These are phyloP conservation scores for Ustilago esculenta DNA, from an alignment of 1,284 basidiomycete species.

Conservation along the genomic window DNA sequence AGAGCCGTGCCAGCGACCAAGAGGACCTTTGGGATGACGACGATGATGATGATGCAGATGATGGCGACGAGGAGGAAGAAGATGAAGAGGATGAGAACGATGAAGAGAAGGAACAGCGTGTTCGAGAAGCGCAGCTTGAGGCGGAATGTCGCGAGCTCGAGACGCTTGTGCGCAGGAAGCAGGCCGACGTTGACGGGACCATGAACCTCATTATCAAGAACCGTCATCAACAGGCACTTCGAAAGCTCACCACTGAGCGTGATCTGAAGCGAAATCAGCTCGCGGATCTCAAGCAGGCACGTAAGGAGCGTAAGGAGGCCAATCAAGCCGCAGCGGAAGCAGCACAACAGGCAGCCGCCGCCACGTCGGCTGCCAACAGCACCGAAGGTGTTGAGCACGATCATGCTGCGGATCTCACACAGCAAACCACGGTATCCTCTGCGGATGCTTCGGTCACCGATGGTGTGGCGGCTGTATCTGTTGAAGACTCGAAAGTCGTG, in stretches of 20 bases:
- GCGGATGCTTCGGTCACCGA: not conserved
- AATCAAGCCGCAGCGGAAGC: conserved; percentile 54
- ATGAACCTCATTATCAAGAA: conserved; percentile 65
- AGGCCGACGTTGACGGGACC: conserved; percentile 61
- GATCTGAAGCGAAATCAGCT: conserved; percentile 64
- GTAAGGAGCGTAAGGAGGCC: conserved; percentile 57
- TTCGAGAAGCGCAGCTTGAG: conserved; percentile 64
- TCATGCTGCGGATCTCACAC: conserved; percentile 6
- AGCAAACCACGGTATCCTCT: conserved; percentile 24
- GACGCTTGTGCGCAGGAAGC: conserved; percentile 59
- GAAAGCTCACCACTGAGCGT: conserved; percentile 59
- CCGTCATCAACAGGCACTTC: conserved; percentile 62
- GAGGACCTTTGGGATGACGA: conserved; percentile 63
- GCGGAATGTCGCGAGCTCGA: conserved; percentile 66
- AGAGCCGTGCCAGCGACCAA: conserved; percentile 54
- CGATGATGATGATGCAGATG: conserved; percentile 71
- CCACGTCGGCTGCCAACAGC: conserved; percentile 18
- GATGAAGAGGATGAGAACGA: conserved; percentile 70
- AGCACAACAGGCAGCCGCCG: conserved; percentile 27
- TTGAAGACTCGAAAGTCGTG: not conserved
- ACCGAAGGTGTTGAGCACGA: conserved; percentile 39
- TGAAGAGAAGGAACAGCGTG: conserved; percentile 60
- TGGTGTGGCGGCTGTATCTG: not conserved
- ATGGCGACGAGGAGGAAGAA: conserved; percentile 82
- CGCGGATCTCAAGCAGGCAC: conserved; percentile 55